phyloP scores from a whole-genome alignment of 495 filamentous ascomycete species.

The Penicillium angulare region DNA sequence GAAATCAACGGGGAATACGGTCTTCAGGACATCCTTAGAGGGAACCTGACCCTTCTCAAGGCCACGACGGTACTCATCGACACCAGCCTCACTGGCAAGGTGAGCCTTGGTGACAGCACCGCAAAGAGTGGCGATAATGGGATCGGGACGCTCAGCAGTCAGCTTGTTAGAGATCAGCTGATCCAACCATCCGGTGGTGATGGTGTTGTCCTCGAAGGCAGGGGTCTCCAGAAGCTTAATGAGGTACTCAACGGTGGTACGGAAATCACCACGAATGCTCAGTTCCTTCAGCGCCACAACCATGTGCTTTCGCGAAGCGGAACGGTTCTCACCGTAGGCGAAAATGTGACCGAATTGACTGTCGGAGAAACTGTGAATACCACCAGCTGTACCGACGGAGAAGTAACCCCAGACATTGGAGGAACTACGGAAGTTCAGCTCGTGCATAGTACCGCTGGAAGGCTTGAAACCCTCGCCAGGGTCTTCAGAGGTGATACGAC shows the following conservation, averaged over 20 bases:
- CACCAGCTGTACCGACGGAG: constrained; percentile 92
- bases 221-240: constrained; percentile 99
- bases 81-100: constrained; percentile 81
- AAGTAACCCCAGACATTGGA: constrained; percentile 99
- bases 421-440: constrained; percentile 96
- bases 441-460: constrained; percentile 97
- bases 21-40: constrained; percentile 93
- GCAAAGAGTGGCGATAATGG: constrained; percentile 85
- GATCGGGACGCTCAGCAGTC: constrained; percentile 93
- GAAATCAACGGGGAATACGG: constrained; percentile 96
- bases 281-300: constrained; percentile 97
- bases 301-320: constrained; percentile 98
- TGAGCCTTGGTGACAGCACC: constrained; percentile 96
- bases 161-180: constrained; percentile 97
- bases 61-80: constrained; percentile 80
- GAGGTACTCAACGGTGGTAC: constrained; percentile 97
- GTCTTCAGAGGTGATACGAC: constrained; percentile 99
- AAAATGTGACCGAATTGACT: constrained; percentile 99
- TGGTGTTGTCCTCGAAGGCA: constrained; percentile 98
- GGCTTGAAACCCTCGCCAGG: constrained; percentile 99
- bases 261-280: constrained; percentile 98
- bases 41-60: constrained; percentile 98
- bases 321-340: constrained; percentile 95
- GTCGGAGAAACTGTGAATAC: constrained; percentile 99
- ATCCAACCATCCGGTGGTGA: constrained; percentile 98